Conservation (phyloP, 148 eudicot species). For the Bassia scoparia region DNA sequence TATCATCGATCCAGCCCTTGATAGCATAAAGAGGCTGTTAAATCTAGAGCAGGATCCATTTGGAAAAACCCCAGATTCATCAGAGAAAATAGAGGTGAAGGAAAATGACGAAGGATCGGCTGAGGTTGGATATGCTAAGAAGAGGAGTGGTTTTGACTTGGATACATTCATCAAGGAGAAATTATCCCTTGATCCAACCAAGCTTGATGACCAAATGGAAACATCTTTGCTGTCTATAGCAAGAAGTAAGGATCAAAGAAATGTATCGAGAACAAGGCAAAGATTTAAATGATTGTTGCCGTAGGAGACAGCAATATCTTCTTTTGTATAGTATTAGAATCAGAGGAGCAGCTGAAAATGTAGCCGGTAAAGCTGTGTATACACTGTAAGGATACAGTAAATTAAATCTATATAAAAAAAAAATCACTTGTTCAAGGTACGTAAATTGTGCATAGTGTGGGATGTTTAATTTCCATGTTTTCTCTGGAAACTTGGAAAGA, state of each 20-base stretch:
- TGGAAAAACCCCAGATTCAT: conserved; percentile 29
- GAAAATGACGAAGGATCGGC: conserved; percentile 10
- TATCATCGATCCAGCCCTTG: conserved; percentile 89
- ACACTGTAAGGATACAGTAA: not conserved
- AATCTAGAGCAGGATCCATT: conserved; percentile 50
- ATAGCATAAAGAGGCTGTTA: conserved; percentile 66
- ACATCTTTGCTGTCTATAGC: conserved; percentile 37
- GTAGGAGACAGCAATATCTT: not conserved
- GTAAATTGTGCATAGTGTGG: too few relatives aligned
- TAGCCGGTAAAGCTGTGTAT: conserved; percentile 15
- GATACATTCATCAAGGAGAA: conserved; percentile 64
- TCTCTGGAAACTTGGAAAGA: too few relatives aligned
- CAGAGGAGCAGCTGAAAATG: conserved; percentile 5
- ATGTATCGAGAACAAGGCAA: conserved; percentile 27
- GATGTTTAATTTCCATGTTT: too few relatives aligned
- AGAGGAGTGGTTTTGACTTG: conserved; percentile 54
- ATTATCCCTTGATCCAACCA: conserved; percentile 57
- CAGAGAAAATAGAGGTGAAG: conserved; percentile 21
- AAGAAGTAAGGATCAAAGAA: conserved; percentile 27
- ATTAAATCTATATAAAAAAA: too few relatives aligned
- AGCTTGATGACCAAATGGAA: conserved; percentile 60
- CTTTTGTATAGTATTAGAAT: conserved; percentile 11
- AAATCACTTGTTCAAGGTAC: too few relatives aligned
- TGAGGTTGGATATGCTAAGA: conserved; percentile 25
- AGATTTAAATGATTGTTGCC: conserved; percentile 15